Base-by-base conservation (phyloP, 352 stramenopile species). In the Globisporangium parvum region DNA sequence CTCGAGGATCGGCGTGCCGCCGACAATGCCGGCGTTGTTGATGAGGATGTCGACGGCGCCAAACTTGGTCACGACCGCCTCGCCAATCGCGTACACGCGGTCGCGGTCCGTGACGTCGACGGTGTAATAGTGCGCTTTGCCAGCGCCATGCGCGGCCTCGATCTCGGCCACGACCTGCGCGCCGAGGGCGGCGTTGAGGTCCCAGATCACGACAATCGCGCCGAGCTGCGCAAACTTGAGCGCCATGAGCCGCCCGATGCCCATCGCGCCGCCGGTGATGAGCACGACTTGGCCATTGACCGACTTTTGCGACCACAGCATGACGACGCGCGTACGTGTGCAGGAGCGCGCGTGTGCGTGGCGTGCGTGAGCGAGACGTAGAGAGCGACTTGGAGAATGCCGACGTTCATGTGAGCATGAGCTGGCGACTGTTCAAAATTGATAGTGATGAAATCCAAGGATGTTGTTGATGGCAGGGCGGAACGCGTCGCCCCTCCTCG, bases 261-360 rank as follows among this genome's bases (percentile, higher is more conserved):
- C 74, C 71, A 81, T 85, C 51, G 69, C 74, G 23, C 74, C 74
- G 21, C 74, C 74, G 5, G 74, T 81, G 63, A 85, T 63, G 46
- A 85, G 67, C 51, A 85, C 70, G 24, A 85, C 67, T 21, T 81
- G 51, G n/a, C 62, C 71, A 45, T 68, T 66, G 37, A 84, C 73
- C 21, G 71, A 69, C 33, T 83, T 83, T 42, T 59, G 50, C 31
- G 57, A 21, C 31, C 42, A n/a, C 17, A 58, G 31, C 31, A 51
- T 17, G 18, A n/a, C 39, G 18, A 20, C 14, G 39, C 6, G 39
- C 18, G 3, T 5, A n/a, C 20, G 39, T n/a, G 14, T 20, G 14
- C 17, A 3, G 12, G 14, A 20, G 18, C 8, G 39, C 17, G n/a
- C n/a, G n/a, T n/a, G n/a, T n/a, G n/a, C n/a, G n/a, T n/a, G n/a